Base-by-base conservation (phyloP, 352 stramenopile genomes). In the Blastocystis sp. region DNA sequence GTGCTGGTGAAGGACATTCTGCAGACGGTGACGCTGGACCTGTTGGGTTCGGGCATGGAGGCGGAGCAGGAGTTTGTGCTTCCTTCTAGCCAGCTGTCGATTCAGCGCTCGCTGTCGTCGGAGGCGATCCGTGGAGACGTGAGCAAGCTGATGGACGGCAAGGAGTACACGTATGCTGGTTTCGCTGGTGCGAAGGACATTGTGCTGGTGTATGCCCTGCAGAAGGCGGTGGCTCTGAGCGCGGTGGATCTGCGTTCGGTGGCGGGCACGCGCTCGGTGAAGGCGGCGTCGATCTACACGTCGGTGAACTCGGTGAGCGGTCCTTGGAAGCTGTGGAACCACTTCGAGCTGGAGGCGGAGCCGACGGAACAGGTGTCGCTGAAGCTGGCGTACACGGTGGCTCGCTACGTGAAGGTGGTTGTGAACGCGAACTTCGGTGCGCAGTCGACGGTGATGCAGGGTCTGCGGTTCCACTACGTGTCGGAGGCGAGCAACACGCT, bases 381-480 rank as follows among this genome's bases (percentile, higher is more conserved):
- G 42, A 59, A 64, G 8, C 21, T 6, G 4, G 7, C 69, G 18
- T 81, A 65, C 46, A 42, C 46, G 42, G 69, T 81, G 48, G 69
- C 69, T 7, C 29, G 32, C 18, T 81, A 65, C 69, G 51, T 81
- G 69, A 81, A 64, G 69, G 24, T 81, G 21, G 48, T 81, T 8
- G 69, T 81, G 69, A 81, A 81, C 69, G 48, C 40, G 40, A 81
- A 81, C 69, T 81, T 81, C 27, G 69, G 69, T n/a, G 69, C 69
- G 9, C 36, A 34, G 40, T 63, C 44, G 0, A 81, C 69, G 42
- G 42, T 44, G 14, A 81, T 81, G 21, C 27, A 34, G 24, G 69
- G 63, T 42, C 24, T 81, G 48, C 53, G 38, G 48, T 42, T 81
- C 40, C 36, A 81, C 69, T 81, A 64, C 40, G 69, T 81, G 69